Conservation (phyloP, 164 flowering plant genomes). For the Nymphaea colorata region DNA sequence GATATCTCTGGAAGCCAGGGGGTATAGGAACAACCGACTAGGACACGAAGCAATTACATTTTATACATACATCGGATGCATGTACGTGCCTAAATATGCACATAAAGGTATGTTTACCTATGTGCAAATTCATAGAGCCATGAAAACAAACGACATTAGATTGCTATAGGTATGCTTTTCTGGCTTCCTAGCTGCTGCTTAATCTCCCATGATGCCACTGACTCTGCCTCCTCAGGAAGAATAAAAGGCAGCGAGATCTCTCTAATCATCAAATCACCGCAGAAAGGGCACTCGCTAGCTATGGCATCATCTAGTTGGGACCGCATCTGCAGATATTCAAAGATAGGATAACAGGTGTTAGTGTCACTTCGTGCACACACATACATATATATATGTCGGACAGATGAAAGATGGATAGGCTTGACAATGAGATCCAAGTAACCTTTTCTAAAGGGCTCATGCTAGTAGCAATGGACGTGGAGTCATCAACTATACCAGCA, state of each 20-base stretch:
- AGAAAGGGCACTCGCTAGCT: conserved; percentile 97
- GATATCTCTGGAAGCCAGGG: too few relatives aligned
- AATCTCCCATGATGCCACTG: conserved; percentile 75
- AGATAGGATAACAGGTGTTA: background rate
- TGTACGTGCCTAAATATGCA: too few relatives aligned
- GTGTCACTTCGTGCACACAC: conserved; percentile 71
- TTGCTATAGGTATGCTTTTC: conserved; percentile 46
- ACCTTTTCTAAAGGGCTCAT: conserved; percentile 71
- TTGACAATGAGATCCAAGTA: background rate
- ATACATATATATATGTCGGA: conserved; percentile 12
- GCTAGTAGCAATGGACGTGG: conserved; percentile 31
- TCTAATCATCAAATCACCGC: conserved; percentile 91
- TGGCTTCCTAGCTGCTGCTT: conserved; percentile 38
- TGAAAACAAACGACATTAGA: conserved; percentile 15
- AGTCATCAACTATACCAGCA: conserved; percentile 44
- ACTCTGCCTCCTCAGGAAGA: conserved; percentile 47
- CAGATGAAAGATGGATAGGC: background rate
- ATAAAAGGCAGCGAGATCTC: conserved; percentile 85
- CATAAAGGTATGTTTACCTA: too few relatives aligned
- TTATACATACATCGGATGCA: too few relatives aligned
- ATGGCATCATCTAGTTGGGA: conserved; percentile 92
- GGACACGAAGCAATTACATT: too few relatives aligned
- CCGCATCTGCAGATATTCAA: conserved; percentile 37
- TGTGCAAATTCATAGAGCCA: too few relatives aligned
- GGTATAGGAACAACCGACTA: too few relatives aligned